These are phyloP conservation scores for Candida hispaniensis DNA, from an alignment of 805 yeast genomes.

Conservation along the genomic window DNA sequence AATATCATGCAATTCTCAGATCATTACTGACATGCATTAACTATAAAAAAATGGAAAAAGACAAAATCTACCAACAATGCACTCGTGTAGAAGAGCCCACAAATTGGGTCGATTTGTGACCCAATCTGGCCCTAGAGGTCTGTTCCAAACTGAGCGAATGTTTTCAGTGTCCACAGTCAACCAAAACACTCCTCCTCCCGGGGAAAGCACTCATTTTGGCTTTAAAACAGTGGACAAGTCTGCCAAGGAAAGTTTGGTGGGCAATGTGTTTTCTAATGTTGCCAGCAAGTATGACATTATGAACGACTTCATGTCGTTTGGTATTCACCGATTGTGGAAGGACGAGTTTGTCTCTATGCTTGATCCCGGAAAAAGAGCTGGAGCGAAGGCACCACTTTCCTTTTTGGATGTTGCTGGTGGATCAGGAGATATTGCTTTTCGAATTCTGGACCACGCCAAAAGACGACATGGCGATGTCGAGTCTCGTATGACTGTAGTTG, in stretches of 20 bases:
- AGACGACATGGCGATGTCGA: slow-evolving; percentile 59
- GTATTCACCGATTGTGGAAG: slow-evolving; percentile 93
- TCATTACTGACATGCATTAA: too few species aligned
- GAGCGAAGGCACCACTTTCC: slow-evolving; percentile 58
- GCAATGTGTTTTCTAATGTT: slow-evolving; percentile 85
- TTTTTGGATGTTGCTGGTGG: slow-evolving; percentile 98
- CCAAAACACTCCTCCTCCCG: too few species aligned
- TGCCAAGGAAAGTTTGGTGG: slow-evolving; percentile 62
- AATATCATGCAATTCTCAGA: too few species aligned
- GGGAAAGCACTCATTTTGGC: slow-evolving; percentile 92
- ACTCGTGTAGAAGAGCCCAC: too few species aligned
- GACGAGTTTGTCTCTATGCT: slow-evolving; percentile 74
- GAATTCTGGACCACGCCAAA: slow-evolving; percentile 85
- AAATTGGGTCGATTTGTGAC: too few species aligned
- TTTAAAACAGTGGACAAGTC: slow-evolving; percentile 67
- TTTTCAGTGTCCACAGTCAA: too few species aligned
- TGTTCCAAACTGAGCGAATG: too few species aligned
- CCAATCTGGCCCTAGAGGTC: too few species aligned
- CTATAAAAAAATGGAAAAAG: too few species aligned
- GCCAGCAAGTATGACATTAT: slow-evolving; percentile 90
- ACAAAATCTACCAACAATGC: too few species aligned
- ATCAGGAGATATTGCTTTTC: slow-evolving; percentile 96
- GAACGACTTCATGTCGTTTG: slow-evolving; percentile 98
- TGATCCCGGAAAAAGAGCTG: slow-evolving; percentile 91
- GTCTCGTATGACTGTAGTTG: slow-evolving; percentile 82